Percentiles rank a stretch among this genome's conserved stretches.
Evolutionary conservation across 805 yeast genomes (phyloP).

Genomic region (Candida alai): DNA sequence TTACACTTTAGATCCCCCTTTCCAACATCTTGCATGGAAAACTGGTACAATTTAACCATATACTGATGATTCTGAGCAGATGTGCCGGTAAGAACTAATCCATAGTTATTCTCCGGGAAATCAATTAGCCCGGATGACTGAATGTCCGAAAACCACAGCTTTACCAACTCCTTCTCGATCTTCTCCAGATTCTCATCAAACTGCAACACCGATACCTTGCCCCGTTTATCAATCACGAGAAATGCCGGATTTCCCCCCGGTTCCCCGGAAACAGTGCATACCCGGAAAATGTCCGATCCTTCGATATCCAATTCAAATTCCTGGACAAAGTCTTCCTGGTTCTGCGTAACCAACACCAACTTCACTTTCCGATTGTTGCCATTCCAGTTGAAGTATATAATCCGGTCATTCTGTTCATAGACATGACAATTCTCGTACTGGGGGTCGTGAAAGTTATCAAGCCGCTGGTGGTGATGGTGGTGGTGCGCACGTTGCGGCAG

Average conservation of each 20-base stretch:
- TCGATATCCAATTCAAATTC: too few species aligned
- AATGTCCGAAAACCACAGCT: too few species aligned
- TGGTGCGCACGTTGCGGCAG: neutral
- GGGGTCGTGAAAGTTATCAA: conserved; percentile 5
- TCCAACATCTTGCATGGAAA: too few species aligned
- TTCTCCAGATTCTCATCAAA: too few species aligned
- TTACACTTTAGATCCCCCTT: conserved; percentile 8
- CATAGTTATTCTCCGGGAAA: conserved; percentile 15
- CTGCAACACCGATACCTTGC: conserved; percentile 3
- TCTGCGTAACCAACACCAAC: conserved; percentile 3
- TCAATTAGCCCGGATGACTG: conserved; percentile 13
- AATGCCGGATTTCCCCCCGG: too few species aligned
- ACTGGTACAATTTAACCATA: too few species aligned
- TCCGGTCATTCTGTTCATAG: conserved; percentile 10
- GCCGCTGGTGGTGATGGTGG: neutral
- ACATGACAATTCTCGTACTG: conserved; percentile 9
- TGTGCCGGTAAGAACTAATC: conserved; percentile 14
- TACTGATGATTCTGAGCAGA: too few species aligned
- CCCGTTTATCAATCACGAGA: conserved; percentile 6
- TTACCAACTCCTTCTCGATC: too few species aligned
- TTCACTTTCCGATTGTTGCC: conserved; percentile 1
- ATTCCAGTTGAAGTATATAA: conserved; percentile 11
- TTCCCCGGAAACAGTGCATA: too few species aligned
- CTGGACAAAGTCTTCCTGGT: too few species aligned
- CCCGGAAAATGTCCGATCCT: conserved; percentile 11